Evolutionary conservation across 2,329 filamentous ascomycete genomes (phyloP), one percentile per base, ranked within the genome.

Genomic region (Ceratocystis cubensis): DNA sequence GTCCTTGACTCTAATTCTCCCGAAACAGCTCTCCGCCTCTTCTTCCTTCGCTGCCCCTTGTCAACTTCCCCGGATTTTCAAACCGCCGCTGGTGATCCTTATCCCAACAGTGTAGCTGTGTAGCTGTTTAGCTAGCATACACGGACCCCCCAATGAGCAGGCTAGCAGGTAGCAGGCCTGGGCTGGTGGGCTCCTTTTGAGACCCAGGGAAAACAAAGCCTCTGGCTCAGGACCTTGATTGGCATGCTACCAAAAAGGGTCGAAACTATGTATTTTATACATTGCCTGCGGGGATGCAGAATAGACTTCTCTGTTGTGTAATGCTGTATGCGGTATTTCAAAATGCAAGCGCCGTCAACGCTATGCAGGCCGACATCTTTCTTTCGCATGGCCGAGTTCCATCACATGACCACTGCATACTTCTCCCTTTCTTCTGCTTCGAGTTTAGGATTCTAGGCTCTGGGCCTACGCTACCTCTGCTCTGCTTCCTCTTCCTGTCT

Each of bases 21-120:
- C 25, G 7, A 57, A 57, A 57, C 53, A 17, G 53, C 53, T 22
- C 22, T 25, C 22, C 48, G 22, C 10, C 5, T 56, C 50, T 48
- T 25, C 20, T 53, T 53, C 48, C 48, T 53, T 25, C 50, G 5
- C 50, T 28, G 8, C 53, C 53, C 59, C 59, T 20, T 61, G 59
- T 41, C 59, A 15, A 63, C 44, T 63, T 63, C 61, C 61, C 61
- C 61, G 41, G 61, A 63, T 63, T 63, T 63, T 44, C 61, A 57
- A 30, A 28, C 22, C 53, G 25, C 22, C 53, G 53, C 28, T 10
- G 22, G 28, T 5, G 53, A 57, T 44, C 37, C 37, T 63, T 28
- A 28, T 46, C 8, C 37, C 37, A 63, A 20, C 61, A 44, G 28
- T 30, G 5, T 5, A 30, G 28, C 28, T 7, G 46, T 50, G n/a